Evolutionary conservation across 208 protist species (phyloP), one percentile per base, ranked within the genome.

Genomic region (Naegleria fowleri): DNA sequence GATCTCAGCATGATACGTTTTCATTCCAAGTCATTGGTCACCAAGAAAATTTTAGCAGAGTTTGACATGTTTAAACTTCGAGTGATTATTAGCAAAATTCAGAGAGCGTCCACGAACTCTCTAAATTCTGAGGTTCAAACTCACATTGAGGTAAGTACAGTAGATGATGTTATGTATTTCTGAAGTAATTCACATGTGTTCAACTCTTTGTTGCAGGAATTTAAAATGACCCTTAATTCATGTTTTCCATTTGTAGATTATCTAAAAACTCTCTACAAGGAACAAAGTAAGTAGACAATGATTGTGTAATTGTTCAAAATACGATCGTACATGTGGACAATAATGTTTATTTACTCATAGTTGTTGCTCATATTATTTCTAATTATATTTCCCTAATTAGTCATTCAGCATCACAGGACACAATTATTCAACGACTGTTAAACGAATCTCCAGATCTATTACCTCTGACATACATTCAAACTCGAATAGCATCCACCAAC

Each of bases 41-140:
- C 67, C 16, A 79, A 33, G n/a, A 25, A 79, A 13, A 25, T 79
- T 25, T 33, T 79, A 79, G 29, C 29, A 15, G 67, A 79, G 9
- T 79, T 79, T 79, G 67, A 79, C n/a, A 36, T 79, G n/a, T 79
- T 79, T 33, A 79, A 79, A 79, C n/a, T 79, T 36, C 29, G 67
- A 79, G 16, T 79, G 7, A 79, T 33, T 79, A 11, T 79, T 36
- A 67, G 22, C 55, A 67, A 67, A 13, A 29, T 67, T 4, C 11
- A 67, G 3, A 4, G 55, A 67, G 11, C 55, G 19, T 19, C 5
- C 15, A 29, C 55, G 22, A 67, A 67, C 1, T 29, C 19, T 67
- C 19, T 3, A 58, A 19, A 58, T 67, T 67, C 55, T 48, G 43
- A 48, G 7, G 1, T 48, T 7, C 43, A 48, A 48, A 48, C 43